Conservation (phyloP, 495 filamentous ascomycete genomes). For the Xylaria palmicola region DNA sequence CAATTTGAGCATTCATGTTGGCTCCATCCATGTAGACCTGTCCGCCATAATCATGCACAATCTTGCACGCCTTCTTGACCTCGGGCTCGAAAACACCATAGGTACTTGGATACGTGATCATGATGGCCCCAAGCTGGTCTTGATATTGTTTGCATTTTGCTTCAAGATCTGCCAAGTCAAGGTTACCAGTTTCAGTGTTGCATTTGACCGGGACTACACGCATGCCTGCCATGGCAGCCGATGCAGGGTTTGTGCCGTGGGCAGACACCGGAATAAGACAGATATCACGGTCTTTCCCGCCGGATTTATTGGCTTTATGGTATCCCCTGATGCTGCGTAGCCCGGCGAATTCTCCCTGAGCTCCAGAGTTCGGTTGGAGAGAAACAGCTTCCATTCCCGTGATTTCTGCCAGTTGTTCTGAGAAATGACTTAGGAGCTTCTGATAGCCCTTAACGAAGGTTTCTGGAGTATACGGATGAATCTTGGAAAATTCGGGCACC, state of each 20-base stretch:
- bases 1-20: constrained; percentile 99
- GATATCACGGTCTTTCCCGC: constrained; percentile 70
- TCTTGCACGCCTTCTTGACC: constrained; percentile 79
- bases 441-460: constrained; percentile 67
- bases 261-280: constrained; percentile 96
- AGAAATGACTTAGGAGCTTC: constrained; percentile 67
- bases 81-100: constrained; percentile 95
- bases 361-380: constrained; percentile 94
- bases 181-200: constrained; percentile 81
- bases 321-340: constrained; percentile 90
- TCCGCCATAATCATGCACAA: constrained; percentile 86
- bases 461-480: constrained; percentile 78
- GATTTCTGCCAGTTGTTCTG: constrained; percentile 75
- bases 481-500: constrained; percentile 77
- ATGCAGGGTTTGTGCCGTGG: constrained; percentile 96
- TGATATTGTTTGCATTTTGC: constrained; percentile 85
- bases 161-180: constrained; percentile 84
- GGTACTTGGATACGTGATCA: constrained; percentile 98
- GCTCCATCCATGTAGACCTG: constrained; percentile 99
- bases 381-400: constrained; percentile 91
- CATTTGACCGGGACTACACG: constrained; percentile 93
- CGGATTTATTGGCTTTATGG: constrained; percentile 60
- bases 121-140: constrained; percentile 87
- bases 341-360: constrained; percentile 94
- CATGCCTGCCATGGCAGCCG: constrained; percentile 97